phyloP scores from a whole-genome alignment of 805 yeast genomes.

The Tanozyma kutaoensis region DNA sequence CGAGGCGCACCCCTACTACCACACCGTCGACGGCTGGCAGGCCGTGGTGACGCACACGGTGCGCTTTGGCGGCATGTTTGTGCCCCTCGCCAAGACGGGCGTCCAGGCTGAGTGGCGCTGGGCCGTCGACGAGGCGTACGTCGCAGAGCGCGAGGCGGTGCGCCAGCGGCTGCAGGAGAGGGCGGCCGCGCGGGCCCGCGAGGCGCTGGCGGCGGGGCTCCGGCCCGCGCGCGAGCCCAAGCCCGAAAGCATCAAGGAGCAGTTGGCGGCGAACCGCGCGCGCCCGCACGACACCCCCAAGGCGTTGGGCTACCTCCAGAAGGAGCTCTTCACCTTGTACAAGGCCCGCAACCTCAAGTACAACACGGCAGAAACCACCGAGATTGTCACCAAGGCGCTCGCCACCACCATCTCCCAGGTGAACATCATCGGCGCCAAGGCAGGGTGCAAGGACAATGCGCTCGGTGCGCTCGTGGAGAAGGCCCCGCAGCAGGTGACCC shows the following conservation, averaged over 20 bases:
- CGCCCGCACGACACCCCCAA: conserved; percentile 42
- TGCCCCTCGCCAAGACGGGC: conserved; percentile 47
- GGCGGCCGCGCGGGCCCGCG: conserved; percentile 46
- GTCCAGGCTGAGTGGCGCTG: conserved; percentile 88
- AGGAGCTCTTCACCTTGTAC: conserved; percentile 69
- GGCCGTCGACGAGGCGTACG: conserved; percentile 80
- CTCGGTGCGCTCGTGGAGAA: conserved; percentile 65
- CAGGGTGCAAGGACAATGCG: conserved; percentile 70
- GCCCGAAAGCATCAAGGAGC: conserved; percentile 31
- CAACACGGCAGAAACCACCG: conserved; percentile 73
- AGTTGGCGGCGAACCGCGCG: conserved; percentile 33
- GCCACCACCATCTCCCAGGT: conserved; percentile 91
- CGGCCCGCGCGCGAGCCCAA: too few species aligned
- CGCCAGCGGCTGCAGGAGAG: conserved; percentile 46
- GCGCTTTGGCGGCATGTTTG: conserved; percentile 74
- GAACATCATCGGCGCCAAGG: conserved; percentile 75
- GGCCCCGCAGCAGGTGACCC: conserved; percentile 70
- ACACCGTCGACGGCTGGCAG: conserved; percentile 97
- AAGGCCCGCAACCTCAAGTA: conserved; percentile 59
- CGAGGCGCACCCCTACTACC: conserved; percentile 81
- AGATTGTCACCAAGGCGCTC: conserved; percentile 75
- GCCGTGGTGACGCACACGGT: conserved; percentile 84
- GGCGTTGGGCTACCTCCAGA: conserved; percentile 73
- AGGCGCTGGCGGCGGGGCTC: too few species aligned
- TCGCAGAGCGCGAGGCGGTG: conserved; percentile 68